These are phyloP conservation scores for Mycena indigotica DNA, from an alignment of 768 basidiomycete genomes.

Conservation along the genomic window DNA sequence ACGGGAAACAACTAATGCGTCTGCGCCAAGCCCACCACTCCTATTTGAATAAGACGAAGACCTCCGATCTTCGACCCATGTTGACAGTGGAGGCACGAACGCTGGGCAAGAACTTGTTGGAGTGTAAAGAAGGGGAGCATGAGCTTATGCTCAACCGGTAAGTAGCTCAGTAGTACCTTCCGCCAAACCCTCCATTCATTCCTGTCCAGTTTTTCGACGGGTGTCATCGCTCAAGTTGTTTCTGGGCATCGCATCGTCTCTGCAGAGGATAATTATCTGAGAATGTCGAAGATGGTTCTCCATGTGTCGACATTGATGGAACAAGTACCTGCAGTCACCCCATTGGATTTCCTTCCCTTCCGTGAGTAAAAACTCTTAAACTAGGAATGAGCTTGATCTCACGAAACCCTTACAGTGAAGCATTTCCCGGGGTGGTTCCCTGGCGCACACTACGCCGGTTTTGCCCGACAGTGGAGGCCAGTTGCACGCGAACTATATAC, in stretches of 20 bases:
- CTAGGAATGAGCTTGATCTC: no score
- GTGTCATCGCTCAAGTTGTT: slow-evolving; percentile 24
- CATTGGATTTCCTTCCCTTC: slow-evolving; percentile 30
- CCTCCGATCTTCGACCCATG: slow-evolving; percentile 19
- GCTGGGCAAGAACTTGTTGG: not conserved
- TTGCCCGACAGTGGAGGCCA: not conserved
- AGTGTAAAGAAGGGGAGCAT: not conserved
- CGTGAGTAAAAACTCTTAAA: slow-evolving; percentile 19
- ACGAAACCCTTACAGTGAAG: not conserved
- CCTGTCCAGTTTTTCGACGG: slow-evolving; percentile 18
- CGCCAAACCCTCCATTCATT: not conserved
- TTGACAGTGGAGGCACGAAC: slow-evolving; percentile 15
- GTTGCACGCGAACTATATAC: slow-evolving; percentile 1
- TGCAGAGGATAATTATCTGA: slow-evolving; percentile 40
- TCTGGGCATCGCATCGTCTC: slow-evolving; percentile 36
- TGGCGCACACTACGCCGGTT: not conserved
- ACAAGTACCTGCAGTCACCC: slow-evolving; percentile 11
- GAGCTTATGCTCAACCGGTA: slow-evolving; percentile 2
- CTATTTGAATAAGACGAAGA: not conserved
- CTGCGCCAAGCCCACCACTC: not conserved
- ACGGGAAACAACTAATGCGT: not conserved
- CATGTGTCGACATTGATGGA: slow-evolving; percentile 20
- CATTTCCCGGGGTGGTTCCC: slow-evolving; percentile 12
- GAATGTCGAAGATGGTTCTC: slow-evolving; percentile 27
- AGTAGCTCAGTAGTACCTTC: not conserved